phyloP scores from a whole-genome alignment of 2,329 filamentous ascomycete species.

The Salinomyces thailandicus region DNA sequence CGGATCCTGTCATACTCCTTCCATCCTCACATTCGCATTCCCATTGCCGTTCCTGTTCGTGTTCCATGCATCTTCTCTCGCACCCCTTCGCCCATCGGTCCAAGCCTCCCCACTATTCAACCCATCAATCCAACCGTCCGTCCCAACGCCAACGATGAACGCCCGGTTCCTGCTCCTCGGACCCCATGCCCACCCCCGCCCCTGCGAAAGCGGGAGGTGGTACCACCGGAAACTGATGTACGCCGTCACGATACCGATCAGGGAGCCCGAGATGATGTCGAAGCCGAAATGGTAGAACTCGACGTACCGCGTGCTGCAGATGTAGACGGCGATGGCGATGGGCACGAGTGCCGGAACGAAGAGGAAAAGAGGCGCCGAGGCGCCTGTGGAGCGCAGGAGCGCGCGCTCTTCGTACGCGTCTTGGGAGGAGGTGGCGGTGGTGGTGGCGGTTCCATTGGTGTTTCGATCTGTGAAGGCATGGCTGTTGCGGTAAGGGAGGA shows the following conservation, averaged over 20 bases:
- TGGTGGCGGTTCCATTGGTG: not conserved
- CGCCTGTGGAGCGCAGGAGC: constrained; percentile 53
- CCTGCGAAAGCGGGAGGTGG: constrained; percentile 66
- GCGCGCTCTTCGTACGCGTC: not conserved
- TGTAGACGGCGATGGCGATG: constrained; percentile 65
- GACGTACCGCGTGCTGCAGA: constrained; percentile 75
- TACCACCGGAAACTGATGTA: constrained; percentile 76
- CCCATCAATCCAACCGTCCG: constrained; percentile 23
- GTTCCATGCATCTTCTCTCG: not conserved
- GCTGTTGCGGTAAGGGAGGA: constrained; percentile 19
- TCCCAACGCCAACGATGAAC: constrained; percentile 64
- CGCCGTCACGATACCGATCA: constrained; percentile 62
- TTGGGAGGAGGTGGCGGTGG: constrained; percentile 13
- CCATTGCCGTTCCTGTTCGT: not conserved
- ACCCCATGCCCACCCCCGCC: constrained; percentile 84
- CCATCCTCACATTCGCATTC: not conserved
- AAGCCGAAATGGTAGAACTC: constrained; percentile 89
- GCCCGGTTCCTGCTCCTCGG: constrained; percentile 61
- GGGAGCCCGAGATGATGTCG: constrained; percentile 75
- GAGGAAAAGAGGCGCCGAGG: constrained; percentile 73
- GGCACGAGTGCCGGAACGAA: constrained; percentile 61
- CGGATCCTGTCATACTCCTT: not conserved
- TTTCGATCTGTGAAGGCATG: constrained; percentile 10
- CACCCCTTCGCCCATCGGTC: not conserved
- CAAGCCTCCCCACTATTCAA: not conserved